phyloP scores from a whole-genome alignment of 164 flowering plant genomes.

The Stephania yunnanensis region DNA sequence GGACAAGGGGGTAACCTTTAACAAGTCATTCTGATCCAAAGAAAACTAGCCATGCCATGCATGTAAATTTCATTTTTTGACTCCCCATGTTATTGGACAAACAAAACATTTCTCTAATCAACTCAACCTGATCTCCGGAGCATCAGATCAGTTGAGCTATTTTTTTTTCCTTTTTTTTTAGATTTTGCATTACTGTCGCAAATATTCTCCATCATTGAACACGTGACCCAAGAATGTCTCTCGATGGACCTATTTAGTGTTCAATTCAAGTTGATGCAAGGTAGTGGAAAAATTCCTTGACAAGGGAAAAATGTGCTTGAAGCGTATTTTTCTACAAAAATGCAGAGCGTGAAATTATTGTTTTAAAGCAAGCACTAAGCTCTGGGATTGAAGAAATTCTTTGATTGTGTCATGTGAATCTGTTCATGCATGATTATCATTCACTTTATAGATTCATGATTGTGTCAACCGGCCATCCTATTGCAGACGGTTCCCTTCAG shows the following conservation, averaged over 20 bases:
- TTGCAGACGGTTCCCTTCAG: constrained; percentile 65
- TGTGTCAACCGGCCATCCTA: constrained; percentile 4
- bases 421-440: neutral
- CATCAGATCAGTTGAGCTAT: neutral
- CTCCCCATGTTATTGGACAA: neutral
- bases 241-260: neutral
- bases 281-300: neutral
- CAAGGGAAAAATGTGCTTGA: neutral
- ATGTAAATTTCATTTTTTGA: too few relatives aligned
- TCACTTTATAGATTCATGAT: neutral
- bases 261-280: neutral
- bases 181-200: too few relatives aligned
- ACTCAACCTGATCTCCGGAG: neutral
- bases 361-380: neutral
- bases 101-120: too few relatives aligned
- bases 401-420: neutral
- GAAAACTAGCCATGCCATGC: neutral
- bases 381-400: neutral
- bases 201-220: too few relatives aligned
- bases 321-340: neutral
- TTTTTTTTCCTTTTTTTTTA: neutral
- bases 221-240: neutral
- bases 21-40: neutral
- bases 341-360: neutral
- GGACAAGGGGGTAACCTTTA: neutral